Percentiles rank a stretch among this genome's conserved stretches.
Evolutionary conservation across 1,139 yeast genomes (phyloP).

Genomic region (Sugiyamaella neomexicana): DNA sequence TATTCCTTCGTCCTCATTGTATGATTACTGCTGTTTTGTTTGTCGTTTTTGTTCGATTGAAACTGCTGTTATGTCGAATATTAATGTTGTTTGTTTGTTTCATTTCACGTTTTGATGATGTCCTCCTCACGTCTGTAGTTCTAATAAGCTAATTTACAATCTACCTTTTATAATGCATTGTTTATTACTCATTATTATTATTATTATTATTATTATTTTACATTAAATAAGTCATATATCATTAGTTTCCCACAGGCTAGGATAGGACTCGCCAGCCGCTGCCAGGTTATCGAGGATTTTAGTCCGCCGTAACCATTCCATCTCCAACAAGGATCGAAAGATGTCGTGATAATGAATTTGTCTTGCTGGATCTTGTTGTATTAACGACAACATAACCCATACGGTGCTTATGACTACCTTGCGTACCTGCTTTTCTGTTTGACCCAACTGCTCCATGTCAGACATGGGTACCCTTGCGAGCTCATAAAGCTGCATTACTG

Average conservation of each 20-base stretch:
- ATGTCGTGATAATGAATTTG: conserved; percentile 21
- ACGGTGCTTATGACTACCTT: conserved; percentile 11
- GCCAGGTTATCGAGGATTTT: conserved; percentile 18
- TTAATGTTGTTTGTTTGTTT: neutral
- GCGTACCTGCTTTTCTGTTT: conserved; percentile 8
- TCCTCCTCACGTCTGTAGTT: no score
- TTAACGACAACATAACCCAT: conserved; percentile 17
- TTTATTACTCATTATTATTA: no score
- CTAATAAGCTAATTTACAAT: no score
- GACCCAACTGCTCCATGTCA: neutral
- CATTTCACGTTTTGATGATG: no score
- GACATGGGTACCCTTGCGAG: conserved; percentile 21
- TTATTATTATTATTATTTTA: neutral
- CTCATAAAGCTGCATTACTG: conserved; percentile 29
- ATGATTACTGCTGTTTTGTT: neutral
- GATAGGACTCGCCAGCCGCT: neutral
- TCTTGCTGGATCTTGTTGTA: conserved; percentile 6
- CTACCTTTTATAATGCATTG: no score
- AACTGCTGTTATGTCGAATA: no score
- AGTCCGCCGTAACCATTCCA: conserved; percentile 33
- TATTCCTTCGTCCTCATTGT: neutral
- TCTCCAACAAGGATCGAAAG: conserved; percentile 31
- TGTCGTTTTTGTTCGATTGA: no score
- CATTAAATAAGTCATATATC: neutral
- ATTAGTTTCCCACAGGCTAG: conserved; percentile 4